Evolutionary conservation across 2,329 filamentous ascomycete species (phyloP), one percentile per base, ranked within the genome.

Genomic region (Colletotrichum acutatum): DNA sequence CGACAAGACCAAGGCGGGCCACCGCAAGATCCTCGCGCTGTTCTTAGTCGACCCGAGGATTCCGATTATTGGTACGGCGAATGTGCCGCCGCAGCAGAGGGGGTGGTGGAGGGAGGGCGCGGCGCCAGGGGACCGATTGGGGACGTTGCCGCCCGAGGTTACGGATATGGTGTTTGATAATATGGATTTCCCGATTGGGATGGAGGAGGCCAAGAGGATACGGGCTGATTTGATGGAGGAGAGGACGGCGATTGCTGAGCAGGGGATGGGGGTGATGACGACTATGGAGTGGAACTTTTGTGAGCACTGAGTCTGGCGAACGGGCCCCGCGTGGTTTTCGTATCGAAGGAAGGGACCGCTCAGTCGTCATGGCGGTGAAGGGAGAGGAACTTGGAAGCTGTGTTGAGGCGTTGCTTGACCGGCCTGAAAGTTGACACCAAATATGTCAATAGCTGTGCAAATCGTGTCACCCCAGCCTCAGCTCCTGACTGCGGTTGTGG

Each of bases 1-100:
- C 0, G 90, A 93, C 76, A 79, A 78, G 3, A 84, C 86, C 0
- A 84, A 82, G 24, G 84, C 88, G 0, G 90, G 91, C 2, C 88
- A 92, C 75, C 84, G 89, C 22, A 89, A 89, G 77, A 88, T 92
- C 60, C 80, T 92, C 3, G 89, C 88, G 0, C 80, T 92, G 11
- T 92, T 89, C 77, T 84, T 92, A 2, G 86, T 93, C 2, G 89
- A 92, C 76, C 91, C 90, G 0, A 76, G 84, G 24, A 75, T 83
- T 1, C 84, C 84, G 1, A 66, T 86, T 80, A 79, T 84, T 68
- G 83, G 82, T 1, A 86, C 84, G 11, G 81, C 82, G 34, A 86
- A 85, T 32, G 82, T 86, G n/a, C 83, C 84, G 24, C 84, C 84
- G 2, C 84, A 86, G 78, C 84, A 83, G 76, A 74, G 73, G 19